Percentiles rank a stretch among this genome's conserved stretches.
These are phyloP conservation scores for Fonsecaea pugnacius DNA, from an alignment of 2,329 filamentous ascomycete species.

Conservation along the genomic window DNA sequence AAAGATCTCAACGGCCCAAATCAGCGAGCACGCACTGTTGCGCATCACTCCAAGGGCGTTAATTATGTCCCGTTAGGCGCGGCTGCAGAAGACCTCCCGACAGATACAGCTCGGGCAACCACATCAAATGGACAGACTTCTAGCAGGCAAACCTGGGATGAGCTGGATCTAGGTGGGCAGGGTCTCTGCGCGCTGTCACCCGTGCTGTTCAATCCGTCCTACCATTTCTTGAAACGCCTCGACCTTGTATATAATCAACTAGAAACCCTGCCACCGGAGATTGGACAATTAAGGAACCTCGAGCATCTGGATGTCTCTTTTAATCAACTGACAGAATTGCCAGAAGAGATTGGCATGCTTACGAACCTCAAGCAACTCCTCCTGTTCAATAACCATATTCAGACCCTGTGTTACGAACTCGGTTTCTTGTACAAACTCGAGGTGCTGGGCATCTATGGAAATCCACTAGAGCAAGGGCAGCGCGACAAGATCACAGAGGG, in stretches of 20 bases:
- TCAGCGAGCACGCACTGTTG: slow-evolving; percentile 65
- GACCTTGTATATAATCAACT: slow-evolving; percentile 95
- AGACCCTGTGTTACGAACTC: slow-evolving; percentile 79
- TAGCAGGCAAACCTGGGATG: slow-evolving; percentile 81
- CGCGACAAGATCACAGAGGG: slow-evolving; percentile 84
- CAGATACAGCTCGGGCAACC: slow-evolving; percentile 68
- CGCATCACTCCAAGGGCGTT: slow-evolving; percentile 53
- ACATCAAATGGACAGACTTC: slow-evolving; percentile 55
- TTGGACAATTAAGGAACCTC: slow-evolving; percentile 81
- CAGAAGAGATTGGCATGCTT: slow-evolving; percentile 94
- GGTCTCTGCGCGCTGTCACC: slow-evolving; percentile 80
- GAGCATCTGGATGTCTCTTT: slow-evolving; percentile 84
- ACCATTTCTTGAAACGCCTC: slow-evolving; percentile 86
- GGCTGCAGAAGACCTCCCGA: slow-evolving; percentile 53
- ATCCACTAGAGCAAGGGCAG: slow-evolving; percentile 75
- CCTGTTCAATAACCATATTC: slow-evolving; percentile 84
- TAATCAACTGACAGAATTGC: slow-evolving; percentile 81
- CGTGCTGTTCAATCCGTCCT: slow-evolving; percentile 72
- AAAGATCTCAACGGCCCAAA: slow-evolving; percentile 69
- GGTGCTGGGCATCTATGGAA: slow-evolving; percentile 88
- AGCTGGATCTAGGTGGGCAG: slow-evolving; percentile 94
- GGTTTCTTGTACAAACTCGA: slow-evolving; percentile 88
- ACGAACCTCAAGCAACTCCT: slow-evolving; percentile 84
- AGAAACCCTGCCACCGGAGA: slow-evolving; percentile 73
- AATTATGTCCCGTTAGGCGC: slow-evolving; percentile 52